Conservation (phyloP, 805 yeast genomes). For the Sugiyamaella boreocaroliniensis region DNA sequence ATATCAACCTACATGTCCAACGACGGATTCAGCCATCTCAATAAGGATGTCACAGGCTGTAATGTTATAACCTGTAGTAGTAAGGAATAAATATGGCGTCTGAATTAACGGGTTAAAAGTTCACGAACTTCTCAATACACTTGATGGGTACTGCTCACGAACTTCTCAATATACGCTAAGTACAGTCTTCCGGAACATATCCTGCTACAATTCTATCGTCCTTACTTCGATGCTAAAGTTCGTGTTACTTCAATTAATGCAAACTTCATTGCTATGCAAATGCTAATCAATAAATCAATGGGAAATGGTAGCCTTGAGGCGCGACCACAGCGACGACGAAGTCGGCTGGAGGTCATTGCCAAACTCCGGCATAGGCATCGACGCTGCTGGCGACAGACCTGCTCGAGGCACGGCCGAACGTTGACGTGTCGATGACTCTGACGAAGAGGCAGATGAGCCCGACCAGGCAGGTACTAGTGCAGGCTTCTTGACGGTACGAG, state of each 20-base stretch:
- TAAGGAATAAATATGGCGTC: too few species aligned
- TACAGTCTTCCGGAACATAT: too few species aligned
- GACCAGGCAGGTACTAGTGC: conserved; percentile 3
- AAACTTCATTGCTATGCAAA: background rate
- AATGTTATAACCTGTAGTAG: too few species aligned
- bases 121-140: too few species aligned
- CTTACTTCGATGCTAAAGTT: too few species aligned
- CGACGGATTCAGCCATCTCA: too few species aligned
- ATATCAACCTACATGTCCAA: too few species aligned
- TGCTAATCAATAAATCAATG: conserved; percentile 1
- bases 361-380: conserved; percentile 3
- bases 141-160: too few species aligned
- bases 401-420: background rate
- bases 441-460: conserved; percentile 4
- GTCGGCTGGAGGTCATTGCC: conserved; percentile 5
- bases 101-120: too few species aligned
- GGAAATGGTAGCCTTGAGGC: conserved; percentile 8
- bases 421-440: background rate
- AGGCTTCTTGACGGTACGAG: background rate
- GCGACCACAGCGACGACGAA: conserved; percentile 5
- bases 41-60: too few species aligned
- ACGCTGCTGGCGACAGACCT: conserved; percentile 5
- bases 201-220: too few species aligned
- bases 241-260: background rate
- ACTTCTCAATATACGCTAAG: too few species aligned